Conservation (phyloP, 2,329 filamentous ascomycete genomes). For the Xenoacremonium recifei region DNA sequence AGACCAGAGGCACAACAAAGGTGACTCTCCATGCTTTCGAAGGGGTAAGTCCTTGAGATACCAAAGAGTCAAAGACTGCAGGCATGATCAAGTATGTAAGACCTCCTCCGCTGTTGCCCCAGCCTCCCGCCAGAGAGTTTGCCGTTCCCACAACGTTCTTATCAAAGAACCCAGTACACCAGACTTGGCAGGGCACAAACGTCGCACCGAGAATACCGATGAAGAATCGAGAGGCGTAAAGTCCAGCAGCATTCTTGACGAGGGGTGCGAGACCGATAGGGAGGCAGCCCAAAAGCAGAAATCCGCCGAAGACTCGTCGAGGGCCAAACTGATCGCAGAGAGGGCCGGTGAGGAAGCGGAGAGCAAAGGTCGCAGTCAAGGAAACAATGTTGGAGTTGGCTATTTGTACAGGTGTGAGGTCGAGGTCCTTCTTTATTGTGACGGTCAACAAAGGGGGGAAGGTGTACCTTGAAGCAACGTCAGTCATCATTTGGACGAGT, state of each 20-base stretch:
- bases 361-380: slow-evolving; percentile 65
- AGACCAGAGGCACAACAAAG: slow-evolving; percentile 79
- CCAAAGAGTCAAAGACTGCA: slow-evolving; percentile 77
- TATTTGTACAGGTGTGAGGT: slow-evolving; percentile 68
- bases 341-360: slow-evolving; percentile 76
- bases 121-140: slow-evolving; percentile 81
- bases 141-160: slow-evolving; percentile 88
- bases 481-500: slow-evolving; percentile 5
- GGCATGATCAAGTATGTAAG: slow-evolving; percentile 90
- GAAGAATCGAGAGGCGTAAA: slow-evolving; percentile 77
- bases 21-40: slow-evolving; percentile 80
- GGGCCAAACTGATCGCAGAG: slow-evolving; percentile 85
- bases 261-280: slow-evolving; percentile 81
- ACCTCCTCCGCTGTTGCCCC: slow-evolving; percentile 56
- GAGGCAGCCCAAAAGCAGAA: slow-evolving; percentile 74
- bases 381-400: slow-evolving; percentile 91
- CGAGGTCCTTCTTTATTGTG: slow-evolving; percentile 77
- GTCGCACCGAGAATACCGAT: slow-evolving; percentile 75
- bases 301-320: slow-evolving; percentile 73
- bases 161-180: slow-evolving; percentile 91
- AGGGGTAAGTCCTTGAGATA: slow-evolving; percentile 56
- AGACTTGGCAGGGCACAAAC: slow-evolving; percentile 87
- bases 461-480: slow-evolving; percentile 55
- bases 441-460: slow-evolving; percentile 79
- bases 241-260: slow-evolving; percentile 58